phyloP scores from a whole-genome alignment of 192 early-diverging fungal species.

The Oehlia diaphana region DNA sequence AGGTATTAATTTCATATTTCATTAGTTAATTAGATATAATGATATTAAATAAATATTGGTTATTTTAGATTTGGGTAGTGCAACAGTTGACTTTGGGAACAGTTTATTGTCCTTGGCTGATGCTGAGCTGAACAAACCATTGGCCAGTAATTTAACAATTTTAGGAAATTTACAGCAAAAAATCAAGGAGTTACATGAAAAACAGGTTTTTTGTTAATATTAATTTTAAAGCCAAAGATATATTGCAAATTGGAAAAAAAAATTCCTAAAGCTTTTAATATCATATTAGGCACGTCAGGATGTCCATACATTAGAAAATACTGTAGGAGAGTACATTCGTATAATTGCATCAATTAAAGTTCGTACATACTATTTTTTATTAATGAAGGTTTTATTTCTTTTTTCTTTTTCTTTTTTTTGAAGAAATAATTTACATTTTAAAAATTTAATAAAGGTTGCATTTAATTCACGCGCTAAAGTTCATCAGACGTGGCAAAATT shows the following conservation, averaged over 20 bases:
- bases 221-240: no score
- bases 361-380: neutral
- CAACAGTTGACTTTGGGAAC: slow-evolving; percentile 79
- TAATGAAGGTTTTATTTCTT: neutral
- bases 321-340: slow-evolving; percentile 88
- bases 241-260: no score
- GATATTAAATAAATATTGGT: neutral
- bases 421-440: neutral
- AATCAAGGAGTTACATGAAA: slow-evolving; percentile 75
- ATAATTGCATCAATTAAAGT: slow-evolving; percentile 80
- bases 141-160: slow-evolving; percentile 66
- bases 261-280: neutral
- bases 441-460: slow-evolving; percentile 47
- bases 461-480: slow-evolving; percentile 73
- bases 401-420: neutral
- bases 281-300: slow-evolving; percentile 61
- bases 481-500: slow-evolving; percentile 68
- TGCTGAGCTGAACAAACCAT: slow-evolving; percentile 66
- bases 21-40: neutral
- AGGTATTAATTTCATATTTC: slow-evolving; percentile 31
- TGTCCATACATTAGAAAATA: slow-evolving; percentile 71
- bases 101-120: slow-evolving; percentile 71
- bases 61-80: slow-evolving; percentile 59
- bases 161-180: slow-evolving; percentile 81
- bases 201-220: slow-evolving; percentile 52